Evolutionary conservation across 2,329 filamentous ascomycete genomes (phyloP).

Genomic region (Cryphonectria japonica): DNA sequence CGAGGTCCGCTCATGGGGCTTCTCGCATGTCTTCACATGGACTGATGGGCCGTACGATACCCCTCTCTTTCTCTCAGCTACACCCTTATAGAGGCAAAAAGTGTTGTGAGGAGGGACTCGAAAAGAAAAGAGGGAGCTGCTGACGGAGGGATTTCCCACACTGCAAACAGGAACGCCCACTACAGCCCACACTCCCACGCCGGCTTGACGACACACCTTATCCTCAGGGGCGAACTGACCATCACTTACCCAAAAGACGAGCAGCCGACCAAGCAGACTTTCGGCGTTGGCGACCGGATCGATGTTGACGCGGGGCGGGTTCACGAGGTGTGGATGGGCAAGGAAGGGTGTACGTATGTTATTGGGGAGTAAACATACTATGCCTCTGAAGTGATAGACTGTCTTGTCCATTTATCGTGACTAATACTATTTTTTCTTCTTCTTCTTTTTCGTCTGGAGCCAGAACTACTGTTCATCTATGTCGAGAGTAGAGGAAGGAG

Average conservation of each 20-base stretch:
- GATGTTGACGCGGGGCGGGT: constrained; percentile 67
- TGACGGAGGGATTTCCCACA: constrained; percentile 24
- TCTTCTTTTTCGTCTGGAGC: too few relatives aligned
- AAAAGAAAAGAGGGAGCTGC: not conserved
- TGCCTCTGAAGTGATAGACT: not conserved
- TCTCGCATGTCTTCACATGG: constrained; percentile 72
- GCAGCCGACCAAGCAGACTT: constrained; percentile 58
- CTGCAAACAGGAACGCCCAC: constrained; percentile 60
- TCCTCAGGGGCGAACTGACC: constrained; percentile 66
- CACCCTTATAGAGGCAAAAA: not conserved
- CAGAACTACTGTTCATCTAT: not conserved
- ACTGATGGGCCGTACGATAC: constrained; percentile 66
- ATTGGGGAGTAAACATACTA: constrained; percentile 55
- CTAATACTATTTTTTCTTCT: too few relatives aligned
- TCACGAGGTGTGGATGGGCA: constrained; percentile 73
- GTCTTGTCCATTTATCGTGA: not conserved
- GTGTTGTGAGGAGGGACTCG: constrained; percentile 1
- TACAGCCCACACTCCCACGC: constrained; percentile 70
- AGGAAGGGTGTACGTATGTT: constrained; percentile 69
- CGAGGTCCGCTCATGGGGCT: constrained; percentile 71
- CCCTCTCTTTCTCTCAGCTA: not conserved
- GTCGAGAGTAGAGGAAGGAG: not conserved
- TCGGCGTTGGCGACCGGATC: constrained; percentile 62
- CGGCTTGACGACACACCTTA: constrained; percentile 70
- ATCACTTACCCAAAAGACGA: constrained; percentile 67